These are phyloP conservation scores for Fusarium subglutinans DNA, from an alignment of 2,329 filamentous ascomycete species.

Conservation along the genomic window DNA sequence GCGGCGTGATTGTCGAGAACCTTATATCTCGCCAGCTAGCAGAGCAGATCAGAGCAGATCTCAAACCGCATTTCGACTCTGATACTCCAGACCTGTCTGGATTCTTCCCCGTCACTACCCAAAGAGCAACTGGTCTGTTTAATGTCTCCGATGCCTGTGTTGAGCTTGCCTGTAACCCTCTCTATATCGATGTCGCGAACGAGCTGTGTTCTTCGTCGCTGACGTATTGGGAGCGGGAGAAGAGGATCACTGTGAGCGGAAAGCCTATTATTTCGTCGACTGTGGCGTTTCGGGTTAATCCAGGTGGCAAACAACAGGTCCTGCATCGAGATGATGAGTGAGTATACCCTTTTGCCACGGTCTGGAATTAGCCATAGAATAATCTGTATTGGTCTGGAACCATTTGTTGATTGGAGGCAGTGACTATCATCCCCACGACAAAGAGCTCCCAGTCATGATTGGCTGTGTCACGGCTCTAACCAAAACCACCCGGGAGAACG, in stretches of 20 bases:
- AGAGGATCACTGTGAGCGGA: slow-evolving; percentile 28
- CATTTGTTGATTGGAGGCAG: background rate
- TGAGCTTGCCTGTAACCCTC: slow-evolving; percentile 47
- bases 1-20: slow-evolving; percentile 50
- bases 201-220: slow-evolving; percentile 1
- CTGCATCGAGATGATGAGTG: slow-evolving; percentile 45
- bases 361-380: background rate
- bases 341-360: background rate
- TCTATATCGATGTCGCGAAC: slow-evolving; percentile 13
- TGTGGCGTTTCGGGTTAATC: slow-evolving; percentile 51
- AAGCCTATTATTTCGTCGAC: slow-evolving; percentile 51
- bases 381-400: background rate
- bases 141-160: slow-evolving; percentile 50
- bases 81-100: slow-evolving; percentile 49
- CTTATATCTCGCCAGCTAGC: slow-evolving; percentile 46
- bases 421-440: slow-evolving; percentile 15
- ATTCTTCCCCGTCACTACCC: slow-evolving; percentile 52
- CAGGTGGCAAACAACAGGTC: slow-evolving; percentile 51
- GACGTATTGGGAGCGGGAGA: slow-evolving; percentile 1
- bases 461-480: slow-evolving; percentile 45
- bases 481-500: slow-evolving; percentile 53
- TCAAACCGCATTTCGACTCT: slow-evolving; percentile 50
- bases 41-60: slow-evolving; percentile 48
- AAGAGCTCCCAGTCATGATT: slow-evolving; percentile 18
- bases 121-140: slow-evolving; percentile 52